These are phyloP conservation scores for Xylaria sp. DNA, from an alignment of 2,329 filamentous ascomycete genomes.

Conservation along the genomic window DNA sequence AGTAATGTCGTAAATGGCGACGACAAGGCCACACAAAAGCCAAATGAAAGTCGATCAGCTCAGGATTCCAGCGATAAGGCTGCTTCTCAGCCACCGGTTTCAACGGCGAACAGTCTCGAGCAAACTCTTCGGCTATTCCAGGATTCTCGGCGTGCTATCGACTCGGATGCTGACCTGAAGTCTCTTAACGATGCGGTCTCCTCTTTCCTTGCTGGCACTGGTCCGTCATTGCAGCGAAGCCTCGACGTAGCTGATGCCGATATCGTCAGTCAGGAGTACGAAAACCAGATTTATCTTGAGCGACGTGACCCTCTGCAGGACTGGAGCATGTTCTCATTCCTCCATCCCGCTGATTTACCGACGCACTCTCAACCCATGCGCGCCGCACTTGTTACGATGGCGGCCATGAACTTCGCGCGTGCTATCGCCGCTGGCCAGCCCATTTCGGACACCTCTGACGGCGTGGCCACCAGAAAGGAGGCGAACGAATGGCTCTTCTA, in stretches of 20 bases:
- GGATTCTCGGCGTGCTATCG: slow-evolving; percentile 12
- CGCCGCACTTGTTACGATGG: slow-evolving; percentile 16
- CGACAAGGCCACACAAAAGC: background rate
- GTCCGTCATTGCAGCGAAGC: slow-evolving; percentile 5
- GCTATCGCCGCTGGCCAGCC: slow-evolving; percentile 2
- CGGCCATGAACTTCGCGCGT: slow-evolving; percentile 14
- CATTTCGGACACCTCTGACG: slow-evolving; percentile 6
- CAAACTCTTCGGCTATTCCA: slow-evolving; percentile 11
- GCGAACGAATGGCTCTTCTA: slow-evolving; percentile 17
- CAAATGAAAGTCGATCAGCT: background rate
- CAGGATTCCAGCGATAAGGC: background rate
- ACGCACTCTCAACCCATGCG: slow-evolving; percentile 13
- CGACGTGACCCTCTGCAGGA: slow-evolving; percentile 17
- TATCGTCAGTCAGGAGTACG: slow-evolving; percentile 12
- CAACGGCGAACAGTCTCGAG: background rate
- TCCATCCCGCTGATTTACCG: slow-evolving; percentile 13
- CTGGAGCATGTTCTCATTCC: slow-evolving; percentile 12
- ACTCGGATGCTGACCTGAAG: slow-evolving; percentile 5
- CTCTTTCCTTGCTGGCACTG: slow-evolving; percentile 4
- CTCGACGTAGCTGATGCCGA: background rate
- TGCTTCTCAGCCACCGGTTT: background rate
- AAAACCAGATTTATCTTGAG: slow-evolving; percentile 15
- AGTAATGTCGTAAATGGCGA: background rate
- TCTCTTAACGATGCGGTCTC: background rate
- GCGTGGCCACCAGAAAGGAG: slow-evolving; percentile 1